Conservation (phyloP, 192 early-diverging fungal species). For the Backusella liffmaniae region DNA sequence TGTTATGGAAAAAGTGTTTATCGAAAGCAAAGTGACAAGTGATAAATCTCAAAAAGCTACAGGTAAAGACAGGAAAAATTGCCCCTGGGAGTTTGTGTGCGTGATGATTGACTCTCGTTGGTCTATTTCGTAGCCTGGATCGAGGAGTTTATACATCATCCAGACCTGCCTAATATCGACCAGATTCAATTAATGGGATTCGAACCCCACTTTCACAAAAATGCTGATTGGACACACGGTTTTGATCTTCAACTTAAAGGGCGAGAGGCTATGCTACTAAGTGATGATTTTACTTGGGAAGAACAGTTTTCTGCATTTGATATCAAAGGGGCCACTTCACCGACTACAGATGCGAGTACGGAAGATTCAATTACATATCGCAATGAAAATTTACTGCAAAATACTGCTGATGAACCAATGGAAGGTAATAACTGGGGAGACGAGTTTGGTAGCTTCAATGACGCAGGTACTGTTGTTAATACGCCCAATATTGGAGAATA, state of each 20-base stretch:
- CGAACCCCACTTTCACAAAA: constrained; percentile 52
- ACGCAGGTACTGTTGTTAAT: constrained; percentile 29
- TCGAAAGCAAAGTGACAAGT: constrained; percentile 18
- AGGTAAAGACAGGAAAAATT: constrained; percentile 12
- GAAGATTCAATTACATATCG: constrained; percentile 47
- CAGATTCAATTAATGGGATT: constrained; percentile 44
- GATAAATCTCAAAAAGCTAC: neutral
- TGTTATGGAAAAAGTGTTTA: constrained; percentile 42
- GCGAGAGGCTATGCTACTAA: constrained; percentile 31
- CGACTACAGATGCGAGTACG: constrained; percentile 32
- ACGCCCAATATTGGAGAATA: constrained; percentile 73
- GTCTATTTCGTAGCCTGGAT: constrained; percentile 40
- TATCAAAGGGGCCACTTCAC: neutral
- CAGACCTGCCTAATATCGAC: constrained; percentile 22
- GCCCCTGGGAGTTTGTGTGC: neutral
- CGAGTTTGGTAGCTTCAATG: constrained; percentile 45
- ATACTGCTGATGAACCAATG: neutral
- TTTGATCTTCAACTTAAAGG: constrained; percentile 60
- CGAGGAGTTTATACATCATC: constrained; percentile 46
- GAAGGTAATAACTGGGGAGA: constrained; percentile 44
- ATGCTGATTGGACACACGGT: constrained; percentile 72
- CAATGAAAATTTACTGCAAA: neutral
- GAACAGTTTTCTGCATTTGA: constrained; percentile 55
- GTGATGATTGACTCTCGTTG: neutral
- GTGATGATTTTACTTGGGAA: constrained; percentile 50